Evolutionary conservation across 2,329 filamentous ascomycete genomes (phyloP), one percentile per base, ranked within the genome.

Genomic region (Cladosporium colombiae): DNA sequence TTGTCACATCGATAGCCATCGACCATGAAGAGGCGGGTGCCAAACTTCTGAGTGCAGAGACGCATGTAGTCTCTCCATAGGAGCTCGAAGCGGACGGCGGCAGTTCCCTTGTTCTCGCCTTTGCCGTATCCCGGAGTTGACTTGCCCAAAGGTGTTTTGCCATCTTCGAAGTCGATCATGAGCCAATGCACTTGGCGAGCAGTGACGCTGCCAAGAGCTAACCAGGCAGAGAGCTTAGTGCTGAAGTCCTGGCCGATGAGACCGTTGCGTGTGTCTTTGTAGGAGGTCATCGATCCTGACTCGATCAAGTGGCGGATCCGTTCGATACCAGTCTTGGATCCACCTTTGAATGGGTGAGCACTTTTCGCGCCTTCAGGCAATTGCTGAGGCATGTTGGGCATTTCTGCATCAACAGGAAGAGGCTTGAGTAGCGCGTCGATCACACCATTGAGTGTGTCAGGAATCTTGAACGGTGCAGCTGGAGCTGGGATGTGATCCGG

Each of bases 11-110:
- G 84, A 70, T 92, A 91, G 0, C 91, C 91, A 5, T 83, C 81
- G 1, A 89, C 77, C 14, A 80, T 78, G 74, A 92, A 94, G 4
- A 94, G 82, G 25, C 84, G 85, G 18, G 77, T 73, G 0, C 86
- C 85, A 68, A 91, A 92, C 71, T 93, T 93, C 35, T 84, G 83
- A 6, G 87, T 88, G 73, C 89, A 92, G 0, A 94, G 83, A 0
- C 89, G 84, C 88, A 94, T 92, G 72, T 93, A 94, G 72, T 94
- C 91, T 49, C 91, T 81, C 91, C 89, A 92, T 0, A 94, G 77
- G 0, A 95, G 80, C 73, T 94, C 90, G 65, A 91, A 89, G 0
- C 91, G 85, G 1, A 94, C 84, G 0, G 83, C 85, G 37, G 84
- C 84, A 0, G 89, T 92, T 0, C 91, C 90, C 33, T 86, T 85